phyloP scores from a whole-genome alignment of 257 asterid genomes.

The Lycium barbarum region DNA sequence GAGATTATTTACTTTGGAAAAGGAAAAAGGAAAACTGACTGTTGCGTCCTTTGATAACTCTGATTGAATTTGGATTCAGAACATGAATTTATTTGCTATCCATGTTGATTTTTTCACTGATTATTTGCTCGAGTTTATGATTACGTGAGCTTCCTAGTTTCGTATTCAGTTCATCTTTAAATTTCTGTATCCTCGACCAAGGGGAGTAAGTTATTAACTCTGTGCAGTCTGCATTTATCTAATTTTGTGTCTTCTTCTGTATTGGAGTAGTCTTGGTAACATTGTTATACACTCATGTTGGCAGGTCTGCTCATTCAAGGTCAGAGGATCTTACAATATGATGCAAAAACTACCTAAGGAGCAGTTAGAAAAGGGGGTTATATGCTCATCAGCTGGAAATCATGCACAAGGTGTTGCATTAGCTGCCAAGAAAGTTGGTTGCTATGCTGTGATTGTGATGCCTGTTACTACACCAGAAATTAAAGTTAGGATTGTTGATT shows the following conservation, averaged over 20 bases:
- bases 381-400: constrained; percentile 97
- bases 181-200: not conserved
- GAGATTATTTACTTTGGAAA: not conserved
- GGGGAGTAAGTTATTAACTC: not conserved
- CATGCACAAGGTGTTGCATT: constrained; percentile 98
- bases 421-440: constrained; percentile 70
- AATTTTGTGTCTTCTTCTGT: not conserved
- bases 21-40: not conserved
- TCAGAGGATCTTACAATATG: constrained; percentile 98
- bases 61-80: not conserved
- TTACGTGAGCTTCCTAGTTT: not conserved
- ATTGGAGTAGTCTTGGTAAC: not conserved
- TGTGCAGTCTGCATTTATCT: not conserved
- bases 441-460: constrained; percentile 83
- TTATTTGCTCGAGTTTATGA: not conserved
- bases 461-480: constrained; percentile 94
- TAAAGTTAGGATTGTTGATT: constrained; percentile 62
- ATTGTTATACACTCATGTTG: not conserved
- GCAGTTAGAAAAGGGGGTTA: constrained; percentile 77
- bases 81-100: not conserved
- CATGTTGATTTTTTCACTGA: not conserved
- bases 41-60: not conserved
- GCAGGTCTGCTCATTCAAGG: constrained; percentile 89
- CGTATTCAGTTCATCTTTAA: not conserved
- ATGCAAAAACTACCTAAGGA: constrained; percentile 85